A percentile compares a stretch with the other conserved stretches of the same genome.
Evolutionary conservation across 2,329 filamentous ascomycete genomes (phyloP).

Genomic region (Myriosclerotinia duriaeana): DNA sequence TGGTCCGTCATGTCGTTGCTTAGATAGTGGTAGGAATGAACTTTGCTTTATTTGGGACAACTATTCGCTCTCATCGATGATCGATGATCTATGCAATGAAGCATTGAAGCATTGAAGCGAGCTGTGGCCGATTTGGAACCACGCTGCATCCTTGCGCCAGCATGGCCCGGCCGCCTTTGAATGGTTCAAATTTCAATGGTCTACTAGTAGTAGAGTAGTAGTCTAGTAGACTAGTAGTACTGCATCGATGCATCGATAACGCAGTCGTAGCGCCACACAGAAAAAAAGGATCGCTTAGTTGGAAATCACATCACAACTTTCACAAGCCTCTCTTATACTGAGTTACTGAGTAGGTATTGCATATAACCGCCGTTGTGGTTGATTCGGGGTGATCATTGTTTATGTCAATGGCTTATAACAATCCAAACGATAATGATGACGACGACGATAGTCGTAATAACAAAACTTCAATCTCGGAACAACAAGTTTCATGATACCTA

Average conservation of each 20-base stretch:
- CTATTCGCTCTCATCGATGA: no score
- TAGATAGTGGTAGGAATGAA: background rate
- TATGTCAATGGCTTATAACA: background rate
- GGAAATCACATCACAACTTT: slow-evolving; percentile 12
- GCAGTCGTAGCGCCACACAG: slow-evolving; percentile 16
- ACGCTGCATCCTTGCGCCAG: background rate
- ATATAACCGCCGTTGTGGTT: slow-evolving; percentile 9
- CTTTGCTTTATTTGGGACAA: background rate
- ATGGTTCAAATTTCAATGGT: background rate
- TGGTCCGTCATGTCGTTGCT: background rate
- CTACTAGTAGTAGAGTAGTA: no score
- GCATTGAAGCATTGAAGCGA: no score
- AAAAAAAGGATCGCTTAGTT: background rate
- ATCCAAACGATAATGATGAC: background rate
- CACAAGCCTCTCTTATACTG: background rate
- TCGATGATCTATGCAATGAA: background rate
- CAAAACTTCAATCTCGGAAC: background rate
- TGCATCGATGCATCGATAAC: slow-evolving; percentile 5
- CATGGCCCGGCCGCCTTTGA: background rate
- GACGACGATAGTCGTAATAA: background rate
- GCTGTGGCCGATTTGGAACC: background rate
- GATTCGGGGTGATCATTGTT: background rate
- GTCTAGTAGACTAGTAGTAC: no score
- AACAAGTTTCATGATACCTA: no score
- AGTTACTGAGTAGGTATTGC: no score